A percentile compares a stretch with the other conserved stretches of the same genome.
These are phyloP conservation scores for Urostyla sp. DNA, from an alignment of 73 alveolate species.

Conservation along the genomic window DNA sequence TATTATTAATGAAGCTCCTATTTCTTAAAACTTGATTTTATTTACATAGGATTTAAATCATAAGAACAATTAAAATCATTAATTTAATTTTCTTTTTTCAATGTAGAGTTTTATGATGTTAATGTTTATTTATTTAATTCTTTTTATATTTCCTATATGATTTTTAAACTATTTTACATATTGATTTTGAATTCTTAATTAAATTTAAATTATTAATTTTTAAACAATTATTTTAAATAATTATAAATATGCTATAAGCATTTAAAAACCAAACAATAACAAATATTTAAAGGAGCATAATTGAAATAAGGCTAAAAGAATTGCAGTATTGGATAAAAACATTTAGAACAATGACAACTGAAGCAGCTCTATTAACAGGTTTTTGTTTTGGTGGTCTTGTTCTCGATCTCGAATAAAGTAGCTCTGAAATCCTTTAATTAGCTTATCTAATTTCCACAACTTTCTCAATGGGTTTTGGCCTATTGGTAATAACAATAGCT, in stretches of 20 bases:
- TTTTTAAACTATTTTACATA: constrained; percentile 41
- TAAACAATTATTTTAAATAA: not conserved
- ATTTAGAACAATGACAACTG: constrained; percentile 58
- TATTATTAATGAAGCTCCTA: not conserved
- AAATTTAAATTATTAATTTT: not conserved
- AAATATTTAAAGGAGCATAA: constrained; percentile 38
- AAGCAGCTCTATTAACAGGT: constrained; percentile 61
- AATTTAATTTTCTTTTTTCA: too few species aligned
- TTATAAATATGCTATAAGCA: constrained; percentile 42
- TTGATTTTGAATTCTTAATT: constrained; percentile 35
- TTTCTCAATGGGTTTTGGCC: constrained; percentile 69
- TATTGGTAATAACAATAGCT: constrained; percentile 59
- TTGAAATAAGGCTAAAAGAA: constrained; percentile 43
- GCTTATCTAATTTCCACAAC: constrained; percentile 56
- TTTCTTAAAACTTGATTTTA: constrained; percentile 27
- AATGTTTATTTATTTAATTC: too few species aligned
- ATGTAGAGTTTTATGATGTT: too few species aligned
- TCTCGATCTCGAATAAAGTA: not conserved
- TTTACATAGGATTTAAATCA: constrained; percentile 23
- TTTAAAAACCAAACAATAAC: constrained; percentile 59
- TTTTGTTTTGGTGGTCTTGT: constrained; percentile 68
- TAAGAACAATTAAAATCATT: constrained; percentile 4
- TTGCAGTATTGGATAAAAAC: constrained; percentile 61
- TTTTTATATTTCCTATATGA: constrained; percentile 26
- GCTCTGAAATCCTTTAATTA: constrained; percentile 1